A percentile compares a stretch with the other conserved stretches of the same genome.
These are phyloP conservation scores for Eucalyptus pauciflora DNA, from an alignment of 345 rosid species.

Conservation along the genomic window DNA sequence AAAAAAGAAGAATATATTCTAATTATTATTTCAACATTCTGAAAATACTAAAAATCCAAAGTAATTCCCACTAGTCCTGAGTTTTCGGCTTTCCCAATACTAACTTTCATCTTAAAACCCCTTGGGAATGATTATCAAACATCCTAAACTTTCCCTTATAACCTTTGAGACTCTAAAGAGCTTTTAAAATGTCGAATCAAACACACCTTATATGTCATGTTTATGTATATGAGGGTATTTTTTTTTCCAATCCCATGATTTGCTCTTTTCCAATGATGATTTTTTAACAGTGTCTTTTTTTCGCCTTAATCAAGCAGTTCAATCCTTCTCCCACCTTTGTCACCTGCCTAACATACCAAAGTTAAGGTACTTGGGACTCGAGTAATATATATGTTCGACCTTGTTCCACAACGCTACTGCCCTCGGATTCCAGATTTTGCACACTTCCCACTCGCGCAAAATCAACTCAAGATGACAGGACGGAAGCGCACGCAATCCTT, in stretches of 20 bases:
- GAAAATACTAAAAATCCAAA: no score
- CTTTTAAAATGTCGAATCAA: no score
- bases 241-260: background rate
- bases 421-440: background rate
- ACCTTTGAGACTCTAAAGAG: fast-evolving
- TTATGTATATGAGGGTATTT: background rate
- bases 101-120: no score
- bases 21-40: no score
- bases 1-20: fast-evolving
- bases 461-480: background rate
- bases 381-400: background rate
- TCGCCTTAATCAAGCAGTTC: background rate
- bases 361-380: background rate
- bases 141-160: no score
- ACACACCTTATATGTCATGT: no score
- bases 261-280: background rate
- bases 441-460: background rate
- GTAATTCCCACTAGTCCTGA: fast-evolving
- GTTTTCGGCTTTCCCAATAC: no score
- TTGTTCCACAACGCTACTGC: background rate
- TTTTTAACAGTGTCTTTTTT: background rate
- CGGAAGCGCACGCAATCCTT: background rate
- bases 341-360: background rate
- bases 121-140: no score
- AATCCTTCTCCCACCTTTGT: background rate